phyloP scores from a whole-genome alignment of 2,329 filamentous ascomycete species.

The Nannizziopsis arthrosporioides region DNA sequence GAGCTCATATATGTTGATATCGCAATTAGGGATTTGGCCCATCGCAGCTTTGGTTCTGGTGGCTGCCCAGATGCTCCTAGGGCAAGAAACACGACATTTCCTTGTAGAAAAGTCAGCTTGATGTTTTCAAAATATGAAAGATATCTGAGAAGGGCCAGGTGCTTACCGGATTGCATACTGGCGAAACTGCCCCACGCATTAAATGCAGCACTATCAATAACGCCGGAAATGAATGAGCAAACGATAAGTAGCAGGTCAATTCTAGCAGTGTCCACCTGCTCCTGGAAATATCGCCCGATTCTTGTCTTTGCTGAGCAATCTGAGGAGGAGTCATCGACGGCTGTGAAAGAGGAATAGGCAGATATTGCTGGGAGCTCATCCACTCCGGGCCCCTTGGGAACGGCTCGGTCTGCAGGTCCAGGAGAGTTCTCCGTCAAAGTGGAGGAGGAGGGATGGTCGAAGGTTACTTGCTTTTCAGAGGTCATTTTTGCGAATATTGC shows the following conservation, averaged over 20 bases:
- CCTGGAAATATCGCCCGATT: conserved; percentile 10
- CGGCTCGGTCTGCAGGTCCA: conserved; percentile 2
- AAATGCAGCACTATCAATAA: conserved; percentile 16
- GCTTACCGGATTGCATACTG: conserved; percentile 16
- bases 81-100: conserved; percentile 36
- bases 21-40: conserved; percentile 35
- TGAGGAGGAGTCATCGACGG: conserved; percentile 6
- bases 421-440: not conserved
- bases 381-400: not conserved
- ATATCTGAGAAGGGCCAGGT: not conserved
- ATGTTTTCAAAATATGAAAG: not conserved
- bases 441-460: conserved; percentile 2
- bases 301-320: conserved; percentile 1
- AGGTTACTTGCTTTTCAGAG: conserved; percentile 4
- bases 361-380: conserved; percentile 9
- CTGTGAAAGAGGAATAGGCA: conserved; percentile 15
- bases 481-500: not conserved
- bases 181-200: conserved; percentile 18
- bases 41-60: conserved; percentile 29
- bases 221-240: conserved; percentile 15
- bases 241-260: conserved; percentile 13
- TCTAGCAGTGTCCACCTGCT: conserved; percentile 11
- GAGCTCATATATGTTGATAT: conserved; percentile 29
- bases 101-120: conserved; percentile 17
- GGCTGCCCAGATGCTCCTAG: conserved; percentile 34